Conservation (phyloP, 805 yeast species). For the Myxozyma vanderwaltii region DNA sequence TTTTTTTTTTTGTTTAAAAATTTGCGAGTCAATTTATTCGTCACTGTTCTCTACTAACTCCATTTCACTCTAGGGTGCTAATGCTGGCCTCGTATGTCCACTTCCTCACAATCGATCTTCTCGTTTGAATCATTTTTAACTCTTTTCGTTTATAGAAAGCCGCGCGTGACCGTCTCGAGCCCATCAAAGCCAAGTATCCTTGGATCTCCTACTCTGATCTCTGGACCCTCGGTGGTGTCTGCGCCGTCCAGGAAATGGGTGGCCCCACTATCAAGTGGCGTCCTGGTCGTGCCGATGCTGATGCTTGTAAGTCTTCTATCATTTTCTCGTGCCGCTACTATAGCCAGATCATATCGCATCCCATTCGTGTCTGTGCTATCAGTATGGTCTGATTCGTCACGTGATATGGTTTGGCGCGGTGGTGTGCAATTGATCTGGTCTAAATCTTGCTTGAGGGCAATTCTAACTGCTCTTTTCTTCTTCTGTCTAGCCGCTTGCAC, state of each 20-base stretch:
- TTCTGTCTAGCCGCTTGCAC: constrained; percentile 47
- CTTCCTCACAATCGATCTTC: constrained; percentile 35
- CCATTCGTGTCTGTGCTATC: background rate
- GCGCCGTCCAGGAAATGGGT: constrained; percentile 61
- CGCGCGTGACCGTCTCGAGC: constrained; percentile 60
- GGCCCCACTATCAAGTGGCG: constrained; percentile 72
- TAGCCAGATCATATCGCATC: background rate
- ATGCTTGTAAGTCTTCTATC: constrained; percentile 23
- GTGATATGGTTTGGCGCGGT: background rate
- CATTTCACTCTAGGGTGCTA: constrained; percentile 43
- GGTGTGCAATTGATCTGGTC: background rate
- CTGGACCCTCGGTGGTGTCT: constrained; percentile 72
- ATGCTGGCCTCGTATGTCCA: constrained; percentile 48
- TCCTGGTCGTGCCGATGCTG: constrained; percentile 63
- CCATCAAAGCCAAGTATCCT: constrained; percentile 58
- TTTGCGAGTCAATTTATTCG: no score
- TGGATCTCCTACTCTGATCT: constrained; percentile 67
- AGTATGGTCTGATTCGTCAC: background rate
- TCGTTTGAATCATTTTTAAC: background rate
- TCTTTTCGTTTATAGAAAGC: constrained; percentile 38
- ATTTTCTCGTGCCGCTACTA: background rate
- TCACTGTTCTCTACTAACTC: background rate
- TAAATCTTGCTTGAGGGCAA: background rate
- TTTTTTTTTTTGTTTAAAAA: background rate
- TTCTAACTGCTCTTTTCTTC: background rate